Evolutionary conservation across 106 monocot species (phyloP), one percentile per base, ranked within the genome.

Genomic region (Ottelia alismoides): DNA sequence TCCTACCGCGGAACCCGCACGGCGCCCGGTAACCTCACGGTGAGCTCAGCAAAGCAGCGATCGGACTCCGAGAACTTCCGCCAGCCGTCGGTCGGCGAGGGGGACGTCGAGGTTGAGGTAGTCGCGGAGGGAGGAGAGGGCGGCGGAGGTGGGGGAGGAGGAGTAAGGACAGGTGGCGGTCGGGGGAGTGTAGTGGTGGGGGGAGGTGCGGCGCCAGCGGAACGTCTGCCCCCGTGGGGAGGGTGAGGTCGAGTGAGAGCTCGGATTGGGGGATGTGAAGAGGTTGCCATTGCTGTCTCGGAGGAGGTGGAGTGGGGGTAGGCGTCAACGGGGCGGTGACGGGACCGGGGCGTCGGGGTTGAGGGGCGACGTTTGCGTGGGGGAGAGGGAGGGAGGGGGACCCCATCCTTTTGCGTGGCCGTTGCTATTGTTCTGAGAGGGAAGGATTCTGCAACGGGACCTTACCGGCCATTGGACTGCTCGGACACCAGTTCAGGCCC

Each of bases 221-320:
- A 96, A 96, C 71, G 88, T 67, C 57, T 96, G 94, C n/a, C 23
- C 94, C 88, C 1, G 94, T 96, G 55, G 88, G 88, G 40, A 96
- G 74, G 11, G 84, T 88, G 50, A 88, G 73, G 27, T 70, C 57
- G 62, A 96, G 88, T 61, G 76, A 96, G 9, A 96, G 78, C 65
- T 96, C 94, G 24, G 81, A 68, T 20, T 55, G 54, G 20, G 84
- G 60, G 25, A 85, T n/a, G 32, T 49, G 64, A 30, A 91, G 78
- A 27, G 57, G 75, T 11, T 62, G 50, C 91, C 91, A 91, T 5
- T 47, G 59, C 31, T 30, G 14, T 4, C 3, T n/a, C 3, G 3
- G 7, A 3, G 48, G 48, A 12, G 48, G 48, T 3, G 48, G 7
- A 4, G 19, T n/a, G 10, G 48, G 48, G 19, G 48, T 3, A 11